Base-by-base conservation (phyloP, 352 stramenopile species). In the Pythium chondricola region DNA sequence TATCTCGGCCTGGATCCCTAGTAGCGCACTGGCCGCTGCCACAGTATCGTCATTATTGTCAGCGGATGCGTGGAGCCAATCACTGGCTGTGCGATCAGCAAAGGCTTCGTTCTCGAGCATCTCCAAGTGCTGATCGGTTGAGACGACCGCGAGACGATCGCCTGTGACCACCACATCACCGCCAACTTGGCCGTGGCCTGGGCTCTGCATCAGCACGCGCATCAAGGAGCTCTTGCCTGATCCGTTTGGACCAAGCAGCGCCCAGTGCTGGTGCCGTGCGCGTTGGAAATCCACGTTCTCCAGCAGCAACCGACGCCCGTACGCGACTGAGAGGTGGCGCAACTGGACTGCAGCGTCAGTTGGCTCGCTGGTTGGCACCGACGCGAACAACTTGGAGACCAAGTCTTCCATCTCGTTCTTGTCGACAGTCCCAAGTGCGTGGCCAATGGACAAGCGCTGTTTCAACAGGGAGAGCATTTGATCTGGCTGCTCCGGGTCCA, bases 121-220 rank as follows among this genome's bases (percentile, higher is more conserved):
- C 31, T 86, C 69, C 45, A 97, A 78, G 58, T 97, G 89, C 20
- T 85, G 73, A 53, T 97, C 87, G 2, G 89, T 97, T 0, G 89
- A 96, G 10, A 96, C 80, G n/a, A 95, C 63, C 30, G 63, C 51
- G 17, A 58, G 48, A 5, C 43, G 30, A n/a, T 61, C 58, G 1
- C 67, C 67, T 17, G 65, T 33, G 13, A 86, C 63, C 1, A 43
- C 16, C 1, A 87, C 63, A 21, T 81, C 47, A 2, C 77, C 77
- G 14, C 58, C 40, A 0, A 51, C 68, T 14, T 82, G 65, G 0
- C 70, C 73, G 27, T 88, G 74, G 1, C 71, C 73, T 6, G 65
- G 55, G 4, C 61, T 73, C 48, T 83, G 67, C 71, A 84, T 79
- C 9, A 91, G 37, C 33, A 91, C 72, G 22, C 78, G 74, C 63